phyloP scores from a whole-genome alignment of 495 filamentous ascomycete species.

The Pseudomonodictys pantanalensis region DNA sequence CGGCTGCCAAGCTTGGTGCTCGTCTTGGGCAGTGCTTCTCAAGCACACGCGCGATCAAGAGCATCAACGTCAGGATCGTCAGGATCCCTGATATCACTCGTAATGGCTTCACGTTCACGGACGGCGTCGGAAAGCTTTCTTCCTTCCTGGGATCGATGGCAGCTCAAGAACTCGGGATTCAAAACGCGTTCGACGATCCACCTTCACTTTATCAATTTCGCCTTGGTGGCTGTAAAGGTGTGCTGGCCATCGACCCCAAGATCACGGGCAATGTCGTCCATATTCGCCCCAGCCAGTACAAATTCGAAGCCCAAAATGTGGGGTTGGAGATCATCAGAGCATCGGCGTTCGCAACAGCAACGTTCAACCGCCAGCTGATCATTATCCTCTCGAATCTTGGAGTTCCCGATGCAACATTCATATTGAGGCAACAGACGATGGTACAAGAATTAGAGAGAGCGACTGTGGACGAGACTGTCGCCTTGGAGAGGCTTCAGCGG shows the following conservation, averaged over 20 bases:
- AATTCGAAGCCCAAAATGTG: slow-evolving; percentile 71
- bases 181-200: slow-evolving; percentile 43
- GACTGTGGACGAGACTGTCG: slow-evolving; percentile 60
- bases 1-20: slow-evolving; percentile 81
- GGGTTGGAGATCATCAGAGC: slow-evolving; percentile 80
- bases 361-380: slow-evolving; percentile 87
- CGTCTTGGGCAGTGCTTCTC: slow-evolving; percentile 94
- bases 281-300: slow-evolving; percentile 79
- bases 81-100: slow-evolving; percentile 63
- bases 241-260: slow-evolving; percentile 62
- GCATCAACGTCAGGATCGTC: slow-evolving; percentile 45
- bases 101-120: slow-evolving; percentile 71
- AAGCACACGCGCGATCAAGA: slow-evolving; percentile 70
- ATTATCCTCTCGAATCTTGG: slow-evolving; percentile 75
- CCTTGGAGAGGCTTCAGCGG: slow-evolving; percentile 62
- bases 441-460: slow-evolving; percentile 63
- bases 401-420: slow-evolving; percentile 65
- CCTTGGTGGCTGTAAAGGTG: slow-evolving; percentile 86
- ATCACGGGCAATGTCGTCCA: slow-evolving; percentile 55
- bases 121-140: slow-evolving; percentile 94
- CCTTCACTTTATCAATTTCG: slow-evolving; percentile 92
- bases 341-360: slow-evolving; percentile 69
- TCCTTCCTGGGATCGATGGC: slow-evolving; percentile 68
- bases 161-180: slow-evolving; percentile 59
- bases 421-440: slow-evolving; percentile 61